Conservation (phyloP, 768 basidiomycete species). For the Suillus americanus region DNA sequence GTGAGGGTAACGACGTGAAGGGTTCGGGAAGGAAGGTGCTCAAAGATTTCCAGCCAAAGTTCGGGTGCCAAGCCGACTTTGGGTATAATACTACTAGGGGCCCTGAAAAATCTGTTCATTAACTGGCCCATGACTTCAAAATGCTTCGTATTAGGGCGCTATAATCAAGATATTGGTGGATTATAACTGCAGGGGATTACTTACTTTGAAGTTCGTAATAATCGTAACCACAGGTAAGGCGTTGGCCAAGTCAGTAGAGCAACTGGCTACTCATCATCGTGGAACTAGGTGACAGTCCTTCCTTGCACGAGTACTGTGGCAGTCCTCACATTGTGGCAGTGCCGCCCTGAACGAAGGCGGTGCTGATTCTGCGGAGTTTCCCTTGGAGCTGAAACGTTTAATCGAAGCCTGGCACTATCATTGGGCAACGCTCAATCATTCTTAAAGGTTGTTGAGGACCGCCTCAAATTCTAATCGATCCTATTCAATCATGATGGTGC, state of each 20-base stretch:
- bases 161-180: neutral
- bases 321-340: no score
- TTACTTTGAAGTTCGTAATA: neutral
- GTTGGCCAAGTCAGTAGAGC: neutral
- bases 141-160: neutral
- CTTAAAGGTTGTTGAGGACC: no score
- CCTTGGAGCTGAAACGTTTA: no score
- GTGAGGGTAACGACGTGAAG: slow-evolving; percentile 6
- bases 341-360: no score
- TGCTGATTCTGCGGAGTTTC: no score
- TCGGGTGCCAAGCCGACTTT: neutral
- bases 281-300: no score
- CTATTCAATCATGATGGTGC: no score
- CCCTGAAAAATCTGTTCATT: neutral
- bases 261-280: neutral
- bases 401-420: no score
- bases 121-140: slow-evolving; percentile 1
- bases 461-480: no score
- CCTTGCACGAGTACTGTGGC: no score
- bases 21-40: neutral
- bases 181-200: neutral
- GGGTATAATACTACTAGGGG: neutral
- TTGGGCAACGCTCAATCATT: no score
- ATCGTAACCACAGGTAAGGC: neutral
- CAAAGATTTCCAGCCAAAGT: slow-evolving; percentile 6